Conservation (phyloP, 768 basidiomycete species). For the Daedaleopsis sinensis region DNA sequence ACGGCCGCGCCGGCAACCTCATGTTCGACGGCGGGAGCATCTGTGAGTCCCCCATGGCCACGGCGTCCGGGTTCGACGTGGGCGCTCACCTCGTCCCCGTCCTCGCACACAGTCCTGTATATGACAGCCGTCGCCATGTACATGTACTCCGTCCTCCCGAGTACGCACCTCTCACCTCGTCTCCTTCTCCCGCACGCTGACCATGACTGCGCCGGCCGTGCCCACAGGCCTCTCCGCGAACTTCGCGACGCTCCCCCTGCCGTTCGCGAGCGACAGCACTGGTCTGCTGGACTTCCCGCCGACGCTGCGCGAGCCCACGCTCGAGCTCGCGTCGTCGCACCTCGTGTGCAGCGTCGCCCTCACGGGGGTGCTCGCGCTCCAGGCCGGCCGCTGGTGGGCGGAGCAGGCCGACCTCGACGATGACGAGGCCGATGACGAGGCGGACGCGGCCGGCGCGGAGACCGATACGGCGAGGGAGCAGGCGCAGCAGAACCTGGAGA, state of each 20-base stretch:
- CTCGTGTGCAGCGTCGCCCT: conserved; percentile 87
- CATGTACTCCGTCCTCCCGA: conserved; percentile 75
- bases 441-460: conserved; percentile 10
- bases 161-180: conserved; percentile 44
- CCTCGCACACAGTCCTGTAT: conserved; percentile 69
- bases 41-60: conserved; percentile 50
- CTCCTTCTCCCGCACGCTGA: not conserved
- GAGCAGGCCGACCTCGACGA: conserved; percentile 69
- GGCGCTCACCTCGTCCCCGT: not conserved
- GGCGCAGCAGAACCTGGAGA: too few relatives aligned
- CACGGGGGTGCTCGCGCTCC: conserved; percentile 83
- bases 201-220: not conserved
- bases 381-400: conserved; percentile 86
- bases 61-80: not conserved
- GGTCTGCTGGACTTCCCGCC: conserved; percentile 61
- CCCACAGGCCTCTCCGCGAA: conserved; percentile 56
- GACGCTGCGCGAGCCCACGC: conserved; percentile 59
- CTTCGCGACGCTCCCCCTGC: conserved; percentile 60
- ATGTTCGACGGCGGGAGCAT: conserved; percentile 93
- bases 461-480: conserved; percentile 14
- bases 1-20: conserved; percentile 78
- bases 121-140: conserved; percentile 73
- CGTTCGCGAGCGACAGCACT: conserved; percentile 13
- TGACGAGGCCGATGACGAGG: conserved; percentile 32
- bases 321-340: conserved; percentile 82